phyloP scores from a whole-genome alignment of 805 yeast genomes.

The Scheffersomyces stipitis region DNA sequence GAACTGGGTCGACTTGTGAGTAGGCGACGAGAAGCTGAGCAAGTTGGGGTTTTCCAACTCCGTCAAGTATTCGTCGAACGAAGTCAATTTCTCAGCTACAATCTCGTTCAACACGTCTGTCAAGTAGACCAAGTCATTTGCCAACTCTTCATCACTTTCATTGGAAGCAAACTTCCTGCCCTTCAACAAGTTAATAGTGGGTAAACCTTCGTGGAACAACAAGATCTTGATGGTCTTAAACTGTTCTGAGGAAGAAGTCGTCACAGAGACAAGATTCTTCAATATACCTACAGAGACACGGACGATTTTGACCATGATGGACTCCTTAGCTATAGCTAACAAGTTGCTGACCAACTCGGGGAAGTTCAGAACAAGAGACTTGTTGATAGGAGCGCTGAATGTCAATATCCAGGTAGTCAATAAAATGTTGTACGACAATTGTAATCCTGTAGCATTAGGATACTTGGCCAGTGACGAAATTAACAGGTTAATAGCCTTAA shows the following conservation, averaged over 20 bases:
- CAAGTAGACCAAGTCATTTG: slow-evolving; percentile 64
- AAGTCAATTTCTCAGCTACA: slow-evolving; percentile 70
- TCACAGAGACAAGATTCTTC: slow-evolving; percentile 52
- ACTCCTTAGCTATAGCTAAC: slow-evolving; percentile 64
- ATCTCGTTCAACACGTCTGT: slow-evolving; percentile 64
- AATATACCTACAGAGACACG: slow-evolving; percentile 79
- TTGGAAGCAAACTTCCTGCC: slow-evolving; percentile 82
- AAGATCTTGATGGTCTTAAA: slow-evolving; percentile 62
- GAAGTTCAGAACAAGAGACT: slow-evolving; percentile 49
- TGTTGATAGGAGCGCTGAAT: slow-evolving; percentile 58
- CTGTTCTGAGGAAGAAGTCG: slow-evolving; percentile 28
- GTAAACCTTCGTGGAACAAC: slow-evolving; percentile 72
- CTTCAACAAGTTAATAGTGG: slow-evolving; percentile 63
- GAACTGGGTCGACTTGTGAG: slow-evolving; percentile 83
- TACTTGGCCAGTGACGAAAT: slow-evolving; percentile 29
- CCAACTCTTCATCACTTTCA: slow-evolving; percentile 77
- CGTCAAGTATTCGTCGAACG: slow-evolving; percentile 86
- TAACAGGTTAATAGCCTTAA: slow-evolving; percentile 31
- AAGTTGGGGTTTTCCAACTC: slow-evolving; percentile 79
- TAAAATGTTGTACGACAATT: slow-evolving; percentile 78
- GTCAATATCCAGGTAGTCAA: slow-evolving; percentile 83
- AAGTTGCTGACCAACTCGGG: slow-evolving; percentile 54
- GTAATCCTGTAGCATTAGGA: slow-evolving; percentile 55
- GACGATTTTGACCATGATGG: slow-evolving; percentile 90
- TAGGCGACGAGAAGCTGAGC: slow-evolving; percentile 79